phyloP scores from a whole-genome alignment of 2,329 filamentous ascomycete genomes.

The Aspergillaceae sp. region DNA sequence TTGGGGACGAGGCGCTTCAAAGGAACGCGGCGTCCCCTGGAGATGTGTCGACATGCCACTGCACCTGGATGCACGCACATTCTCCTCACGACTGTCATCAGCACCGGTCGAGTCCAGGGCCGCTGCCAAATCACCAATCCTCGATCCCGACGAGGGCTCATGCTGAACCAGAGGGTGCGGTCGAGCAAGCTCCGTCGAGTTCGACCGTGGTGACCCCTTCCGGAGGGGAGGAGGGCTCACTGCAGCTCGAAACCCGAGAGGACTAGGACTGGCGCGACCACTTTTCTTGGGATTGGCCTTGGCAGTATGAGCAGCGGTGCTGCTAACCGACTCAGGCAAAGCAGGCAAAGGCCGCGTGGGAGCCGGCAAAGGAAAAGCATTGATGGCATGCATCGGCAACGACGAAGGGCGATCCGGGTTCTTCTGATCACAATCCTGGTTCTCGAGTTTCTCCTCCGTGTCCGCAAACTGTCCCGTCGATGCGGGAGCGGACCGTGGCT shows the following conservation, averaged over 20 bases:
- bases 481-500: background rate
- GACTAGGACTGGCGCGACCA: background rate
- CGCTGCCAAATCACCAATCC: too few species aligned
- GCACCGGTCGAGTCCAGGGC: too few species aligned
- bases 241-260: too few species aligned
- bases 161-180: background rate
- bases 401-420: constrained; percentile 14
- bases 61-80: constrained; percentile 19
- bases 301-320: too few species aligned
- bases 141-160: too few species aligned
- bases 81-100: constrained; percentile 13
- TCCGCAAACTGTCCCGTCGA: background rate
- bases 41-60: constrained; percentile 16
- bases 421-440: background rate
- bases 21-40: background rate
- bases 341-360: constrained; percentile 23
- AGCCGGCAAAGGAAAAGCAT: constrained; percentile 28
- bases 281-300: background rate
- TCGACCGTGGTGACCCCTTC: background rate
- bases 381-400: constrained; percentile 18
- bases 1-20: too few species aligned
- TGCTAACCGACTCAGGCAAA: background rate
- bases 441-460: background rate
- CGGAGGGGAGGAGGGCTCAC: background rate
- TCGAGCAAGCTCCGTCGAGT: background rate